Conservation (phyloP, 371 early-diverging fungal genomes). For the Conidiobolus incongruus region DNA sequence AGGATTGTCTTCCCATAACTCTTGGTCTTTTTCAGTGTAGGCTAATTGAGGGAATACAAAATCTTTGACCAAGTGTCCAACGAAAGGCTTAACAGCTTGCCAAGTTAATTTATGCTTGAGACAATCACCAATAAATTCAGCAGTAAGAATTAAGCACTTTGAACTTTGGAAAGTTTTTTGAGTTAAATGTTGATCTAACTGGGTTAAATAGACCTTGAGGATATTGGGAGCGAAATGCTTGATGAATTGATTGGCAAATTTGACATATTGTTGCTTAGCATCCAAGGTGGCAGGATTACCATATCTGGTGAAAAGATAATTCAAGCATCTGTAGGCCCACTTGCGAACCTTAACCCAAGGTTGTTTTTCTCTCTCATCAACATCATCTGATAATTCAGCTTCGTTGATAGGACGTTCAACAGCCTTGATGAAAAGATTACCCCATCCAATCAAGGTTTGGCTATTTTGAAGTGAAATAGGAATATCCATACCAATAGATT, state of each 20-base stretch:
- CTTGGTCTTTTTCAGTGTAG: slow-evolving; percentile 54
- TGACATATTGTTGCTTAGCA: slow-evolving; percentile 23
- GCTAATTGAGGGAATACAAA: slow-evolving; percentile 77
- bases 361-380: slow-evolving; percentile 47
- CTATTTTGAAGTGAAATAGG: slow-evolving; percentile 31
- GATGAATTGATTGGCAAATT: slow-evolving; percentile 57
- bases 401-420: slow-evolving; percentile 35
- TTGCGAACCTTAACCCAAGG: slow-evolving; percentile 83
- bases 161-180: slow-evolving; percentile 35
- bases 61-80: slow-evolving; percentile 43
- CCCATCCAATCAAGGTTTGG: slow-evolving; percentile 64
- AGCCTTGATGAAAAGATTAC: slow-evolving; percentile 52
- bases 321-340: slow-evolving; percentile 72
- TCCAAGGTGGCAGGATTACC: slow-evolving; percentile 44
- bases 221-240: slow-evolving; percentile 70
- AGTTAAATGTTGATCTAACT: slow-evolving; percentile 44
- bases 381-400: slow-evolving; percentile 25
- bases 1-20: slow-evolving; percentile 78
- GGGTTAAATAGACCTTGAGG: slow-evolving; percentile 44
- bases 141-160: slow-evolving; percentile 13
- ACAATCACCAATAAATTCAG: slow-evolving; percentile 18
- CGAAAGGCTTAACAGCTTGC: slow-evolving; percentile 61
- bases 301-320: slow-evolving; percentile 53
- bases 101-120: slow-evolving; percentile 70
- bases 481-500: slow-evolving; percentile 23